These are phyloP conservation scores for Vigna nakashimae DNA, from an alignment of 306 rosid species.

Conservation along the genomic window DNA sequence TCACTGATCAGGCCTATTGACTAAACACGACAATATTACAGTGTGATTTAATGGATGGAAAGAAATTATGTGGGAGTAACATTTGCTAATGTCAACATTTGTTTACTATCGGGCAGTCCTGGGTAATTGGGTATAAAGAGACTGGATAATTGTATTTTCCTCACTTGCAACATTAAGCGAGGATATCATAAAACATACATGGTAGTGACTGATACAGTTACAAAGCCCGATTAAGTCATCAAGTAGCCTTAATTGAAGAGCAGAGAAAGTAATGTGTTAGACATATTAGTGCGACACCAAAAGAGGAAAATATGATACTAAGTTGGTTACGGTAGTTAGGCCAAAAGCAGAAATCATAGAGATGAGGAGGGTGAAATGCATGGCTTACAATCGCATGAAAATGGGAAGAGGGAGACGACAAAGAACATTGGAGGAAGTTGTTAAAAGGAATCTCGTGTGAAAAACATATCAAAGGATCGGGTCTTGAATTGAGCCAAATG, in stretches of 20 bases:
- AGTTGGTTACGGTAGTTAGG: background rate
- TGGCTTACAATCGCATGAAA: background rate
- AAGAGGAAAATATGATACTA: background rate
- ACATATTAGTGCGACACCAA: background rate
- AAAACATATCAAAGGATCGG: background rate
- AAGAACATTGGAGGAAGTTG: background rate
- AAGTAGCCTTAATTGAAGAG: slow-evolving; percentile 1
- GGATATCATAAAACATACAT: slow-evolving; percentile 23
- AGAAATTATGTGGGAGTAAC: slow-evolving; percentile 5
- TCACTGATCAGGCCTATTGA: slow-evolving; percentile 15
- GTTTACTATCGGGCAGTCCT: slow-evolving; percentile 9
- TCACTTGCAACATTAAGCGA: slow-evolving; percentile 1
- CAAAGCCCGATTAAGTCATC: slow-evolving; percentile 20
- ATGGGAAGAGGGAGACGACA: background rate
- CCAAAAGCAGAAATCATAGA: background rate
- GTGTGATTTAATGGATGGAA: slow-evolving; percentile 15
- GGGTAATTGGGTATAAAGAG: background rate
- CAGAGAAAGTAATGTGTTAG: slow-evolving; percentile 12
- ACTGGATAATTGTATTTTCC: background rate
- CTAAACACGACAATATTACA: background rate
- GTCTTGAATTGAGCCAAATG: background rate
- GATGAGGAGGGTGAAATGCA: background rate
- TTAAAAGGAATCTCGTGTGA: background rate
- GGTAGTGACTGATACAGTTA: background rate
- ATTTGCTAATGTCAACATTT: background rate